Conservation (phyloP, 176 grass and related monocot genomes). For the Ensete ventricosum region DNA sequence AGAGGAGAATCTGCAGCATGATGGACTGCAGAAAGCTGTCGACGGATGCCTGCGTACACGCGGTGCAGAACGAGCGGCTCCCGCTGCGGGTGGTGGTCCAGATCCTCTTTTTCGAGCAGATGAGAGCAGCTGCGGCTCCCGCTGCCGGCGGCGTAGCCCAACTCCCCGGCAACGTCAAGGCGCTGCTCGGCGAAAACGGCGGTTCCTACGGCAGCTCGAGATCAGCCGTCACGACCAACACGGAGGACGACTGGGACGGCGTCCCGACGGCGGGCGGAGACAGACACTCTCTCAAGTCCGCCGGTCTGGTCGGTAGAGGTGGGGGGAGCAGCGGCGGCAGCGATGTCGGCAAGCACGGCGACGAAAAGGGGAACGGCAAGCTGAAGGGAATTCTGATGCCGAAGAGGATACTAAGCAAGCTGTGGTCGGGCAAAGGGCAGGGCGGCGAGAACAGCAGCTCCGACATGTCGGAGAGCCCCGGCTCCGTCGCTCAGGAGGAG, state of each 20-base stretch:
- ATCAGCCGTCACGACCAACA: conserved; percentile 67
- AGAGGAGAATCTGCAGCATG: conserved; percentile 69
- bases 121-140: conserved; percentile 39
- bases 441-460: conserved; percentile 67
- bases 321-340: conserved; percentile 47
- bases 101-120: conserved; percentile 88
- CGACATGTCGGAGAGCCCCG: conserved; percentile 71
- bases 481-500: conserved; percentile 59
- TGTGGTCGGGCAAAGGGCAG: conserved; percentile 79
- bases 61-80: conserved; percentile 87
- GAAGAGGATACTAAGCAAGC: conserved; percentile 84
- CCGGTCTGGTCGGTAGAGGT: conserved; percentile 43
- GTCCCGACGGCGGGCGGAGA: conserved; percentile 37
- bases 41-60: conserved; percentile 69
- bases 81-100: conserved; percentile 86
- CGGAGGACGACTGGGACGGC: conserved; percentile 68
- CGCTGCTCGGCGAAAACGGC: conserved; percentile 63
- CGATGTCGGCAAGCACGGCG: conserved; percentile 37
- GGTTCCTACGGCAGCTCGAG: conserved; percentile 86
- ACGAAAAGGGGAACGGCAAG: conserved; percentile 36
- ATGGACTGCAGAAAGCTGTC: conserved; percentile 99
- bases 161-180: conserved; percentile 29
- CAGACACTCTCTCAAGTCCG: conserved; percentile 49
- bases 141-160: conserved; percentile 20
- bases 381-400: conserved; percentile 60